Percentiles rank a stretch among this genome's conserved stretches.
These are phyloP conservation scores for Lactifluus hygrophoroides DNA, from an alignment of 768 basidiomycete species.

Conservation along the genomic window DNA sequence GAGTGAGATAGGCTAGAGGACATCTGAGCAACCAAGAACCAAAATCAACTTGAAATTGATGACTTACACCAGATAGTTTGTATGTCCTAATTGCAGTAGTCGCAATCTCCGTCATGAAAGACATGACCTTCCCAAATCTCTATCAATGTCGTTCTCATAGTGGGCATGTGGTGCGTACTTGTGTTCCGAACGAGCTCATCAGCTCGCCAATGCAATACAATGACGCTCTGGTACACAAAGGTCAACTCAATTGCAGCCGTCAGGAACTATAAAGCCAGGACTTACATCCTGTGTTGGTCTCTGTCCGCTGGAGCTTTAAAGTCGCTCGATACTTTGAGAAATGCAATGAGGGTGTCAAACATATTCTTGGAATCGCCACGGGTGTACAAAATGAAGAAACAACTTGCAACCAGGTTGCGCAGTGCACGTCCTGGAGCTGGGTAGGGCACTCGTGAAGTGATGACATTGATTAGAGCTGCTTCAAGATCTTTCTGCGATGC, in stretches of 20 bases:
- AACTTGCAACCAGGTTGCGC: conserved; percentile 70
- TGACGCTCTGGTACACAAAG: conserved; percentile 49
- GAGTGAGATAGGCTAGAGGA: conserved; percentile 61
- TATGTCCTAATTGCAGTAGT: conserved; percentile 56
- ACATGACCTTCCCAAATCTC: conserved; percentile 71
- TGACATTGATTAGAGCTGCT: conserved; percentile 53
- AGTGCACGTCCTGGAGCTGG: conserved; percentile 86
- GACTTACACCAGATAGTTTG: conserved; percentile 63
- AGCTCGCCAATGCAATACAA: conserved; percentile 84
- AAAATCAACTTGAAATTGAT: neutral
- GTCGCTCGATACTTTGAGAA: conserved; percentile 70
- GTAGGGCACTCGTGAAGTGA: conserved; percentile 53
- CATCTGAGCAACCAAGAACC: conserved; percentile 3
- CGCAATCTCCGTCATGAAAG: conserved; percentile 82
- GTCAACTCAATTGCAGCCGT: neutral
- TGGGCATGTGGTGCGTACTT: conserved; percentile 42
- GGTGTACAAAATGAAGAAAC: conserved; percentile 63
- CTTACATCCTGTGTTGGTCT: conserved; percentile 62
- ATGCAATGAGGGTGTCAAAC: conserved; percentile 76
- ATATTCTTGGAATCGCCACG: conserved; percentile 76
- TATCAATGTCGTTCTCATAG: neutral
- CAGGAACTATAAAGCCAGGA: neutral
- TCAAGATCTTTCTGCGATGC: conserved; percentile 54
- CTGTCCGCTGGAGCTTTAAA: conserved; percentile 49
- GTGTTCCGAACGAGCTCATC: conserved; percentile 75